Conservation (phyloP, 306 rosid species). For the Rubus idaeus region DNA sequence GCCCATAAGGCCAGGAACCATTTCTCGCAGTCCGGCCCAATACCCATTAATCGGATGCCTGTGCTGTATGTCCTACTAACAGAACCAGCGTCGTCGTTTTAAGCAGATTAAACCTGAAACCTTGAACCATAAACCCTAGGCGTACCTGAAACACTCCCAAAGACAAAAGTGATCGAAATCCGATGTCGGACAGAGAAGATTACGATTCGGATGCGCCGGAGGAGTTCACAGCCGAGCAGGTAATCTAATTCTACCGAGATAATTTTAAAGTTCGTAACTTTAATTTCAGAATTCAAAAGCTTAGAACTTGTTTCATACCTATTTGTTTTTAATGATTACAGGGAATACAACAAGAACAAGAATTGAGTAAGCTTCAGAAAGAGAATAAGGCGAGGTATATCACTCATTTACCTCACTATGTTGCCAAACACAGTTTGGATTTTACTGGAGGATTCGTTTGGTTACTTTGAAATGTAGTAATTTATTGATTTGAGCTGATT, state of each 20-base stretch:
- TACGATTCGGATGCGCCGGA: slow-evolving; percentile 74
- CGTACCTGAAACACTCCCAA: not conserved
- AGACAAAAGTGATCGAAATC: slow-evolving; percentile 4
- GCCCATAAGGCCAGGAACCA: not conserved
- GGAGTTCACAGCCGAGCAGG: slow-evolving; percentile 80
- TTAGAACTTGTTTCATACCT: not conserved
- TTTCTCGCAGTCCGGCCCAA: not conserved
- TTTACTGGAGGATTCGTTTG: not conserved
- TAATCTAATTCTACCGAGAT: not conserved
- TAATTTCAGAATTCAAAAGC: not conserved
- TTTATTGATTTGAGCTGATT: not conserved
- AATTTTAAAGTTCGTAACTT: not conserved
- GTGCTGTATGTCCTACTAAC: not conserved
- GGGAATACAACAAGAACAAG: slow-evolving; percentile 65
- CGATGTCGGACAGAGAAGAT: slow-evolving; percentile 57
- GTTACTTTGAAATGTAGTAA: not conserved
- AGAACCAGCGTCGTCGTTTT: not conserved
- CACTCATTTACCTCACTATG: not conserved
- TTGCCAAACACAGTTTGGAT: not conserved
- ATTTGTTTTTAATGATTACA: slow-evolving; percentile 30
- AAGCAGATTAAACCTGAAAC: not conserved
- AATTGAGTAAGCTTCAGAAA: slow-evolving; percentile 51
- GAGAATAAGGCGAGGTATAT: slow-evolving; percentile 70
- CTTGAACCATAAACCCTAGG: slow-evolving; percentile 32
- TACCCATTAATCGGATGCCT: not conserved